Conservation (phyloP, 2,329 filamentous ascomycete genomes). For the Trichoderma sp. region DNA sequence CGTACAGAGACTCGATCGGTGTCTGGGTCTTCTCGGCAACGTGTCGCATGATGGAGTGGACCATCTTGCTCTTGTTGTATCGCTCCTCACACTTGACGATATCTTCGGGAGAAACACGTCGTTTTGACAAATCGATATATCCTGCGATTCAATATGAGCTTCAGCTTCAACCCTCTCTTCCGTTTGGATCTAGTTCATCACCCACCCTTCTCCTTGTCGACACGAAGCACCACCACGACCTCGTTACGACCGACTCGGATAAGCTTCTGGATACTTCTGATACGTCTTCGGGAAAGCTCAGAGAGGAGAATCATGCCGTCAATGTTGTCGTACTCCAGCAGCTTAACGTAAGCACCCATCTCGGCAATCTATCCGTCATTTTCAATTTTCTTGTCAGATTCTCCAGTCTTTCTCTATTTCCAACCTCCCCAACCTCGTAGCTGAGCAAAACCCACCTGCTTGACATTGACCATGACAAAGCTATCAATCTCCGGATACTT, state of each 20-base stretch:
- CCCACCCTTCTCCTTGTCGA: slow-evolving; percentile 97
- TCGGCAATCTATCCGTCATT: slow-evolving; percentile 76
- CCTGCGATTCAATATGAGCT: slow-evolving; percentile 43
- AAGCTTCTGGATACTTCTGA: slow-evolving; percentile 97
- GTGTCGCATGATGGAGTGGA: slow-evolving; percentile 98
- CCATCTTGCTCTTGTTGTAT: slow-evolving; percentile 99
- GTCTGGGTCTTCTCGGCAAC: slow-evolving; percentile 95
- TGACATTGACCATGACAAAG: slow-evolving; percentile 99
- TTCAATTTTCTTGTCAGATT: slow-evolving; percentile 20
- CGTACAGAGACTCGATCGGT: slow-evolving; percentile 93
- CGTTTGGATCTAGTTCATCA: slow-evolving; percentile 1
- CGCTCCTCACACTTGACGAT: slow-evolving; percentile 98
- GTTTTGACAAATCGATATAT: slow-evolving; percentile 98
- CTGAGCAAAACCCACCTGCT: slow-evolving; percentile 68
- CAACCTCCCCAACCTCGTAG: not conserved
- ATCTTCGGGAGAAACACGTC: slow-evolving; percentile 95
- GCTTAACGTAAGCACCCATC: slow-evolving; percentile 99
- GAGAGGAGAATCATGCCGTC: slow-evolving; percentile 99
- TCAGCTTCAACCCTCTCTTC: slow-evolving; percentile 32
- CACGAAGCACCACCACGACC: slow-evolving; percentile 96
- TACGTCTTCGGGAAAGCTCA: slow-evolving; percentile 96
- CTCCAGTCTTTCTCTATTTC: not conserved
- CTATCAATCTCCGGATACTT: slow-evolving; percentile 95
- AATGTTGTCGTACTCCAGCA: slow-evolving; percentile 99
- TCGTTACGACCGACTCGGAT: slow-evolving; percentile 98